Evolutionary conservation across 2,329 filamentous ascomycete species (phyloP).

Genomic region (Nemania abortiva): DNA sequence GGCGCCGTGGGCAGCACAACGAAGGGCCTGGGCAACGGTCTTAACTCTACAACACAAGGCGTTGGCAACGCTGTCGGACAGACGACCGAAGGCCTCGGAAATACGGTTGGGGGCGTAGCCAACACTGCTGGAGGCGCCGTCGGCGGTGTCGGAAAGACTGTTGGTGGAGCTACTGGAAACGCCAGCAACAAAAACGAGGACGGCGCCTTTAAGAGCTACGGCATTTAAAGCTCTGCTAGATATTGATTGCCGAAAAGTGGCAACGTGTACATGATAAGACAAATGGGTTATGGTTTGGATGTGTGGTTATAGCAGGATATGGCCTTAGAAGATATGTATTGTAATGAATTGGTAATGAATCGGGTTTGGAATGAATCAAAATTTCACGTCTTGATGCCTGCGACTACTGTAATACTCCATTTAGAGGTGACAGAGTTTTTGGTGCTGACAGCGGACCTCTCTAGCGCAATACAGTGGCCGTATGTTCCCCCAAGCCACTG

Average conservation of each 20-base stretch:
- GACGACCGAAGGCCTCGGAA: slow-evolving; percentile 49
- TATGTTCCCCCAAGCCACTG: background rate
- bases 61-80: slow-evolving; percentile 50
- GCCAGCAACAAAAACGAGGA: slow-evolving; percentile 40
- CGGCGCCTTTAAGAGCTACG: slow-evolving; percentile 48
- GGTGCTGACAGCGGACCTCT: no score
- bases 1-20: slow-evolving; percentile 50
- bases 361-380: no score
- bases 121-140: slow-evolving; percentile 42
- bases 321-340: background rate
- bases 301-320: background rate
- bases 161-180: slow-evolving; percentile 37
- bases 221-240: slow-evolving; percentile 40
- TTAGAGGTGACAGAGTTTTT: no score
- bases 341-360: background rate
- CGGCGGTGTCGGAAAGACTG: slow-evolving; percentile 31
- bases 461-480: no score
- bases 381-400: no score
- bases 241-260: slow-evolving; percentile 1
- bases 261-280: background rate
- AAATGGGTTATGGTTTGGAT: background rate
- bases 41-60: slow-evolving; percentile 50
- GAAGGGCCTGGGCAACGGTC: slow-evolving; percentile 49
- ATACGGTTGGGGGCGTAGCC: slow-evolving; percentile 45
- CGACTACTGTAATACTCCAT: no score